Conservation (phyloP, 2,329 filamentous ascomycete genomes). For the Aspergillus terreus region DNA sequence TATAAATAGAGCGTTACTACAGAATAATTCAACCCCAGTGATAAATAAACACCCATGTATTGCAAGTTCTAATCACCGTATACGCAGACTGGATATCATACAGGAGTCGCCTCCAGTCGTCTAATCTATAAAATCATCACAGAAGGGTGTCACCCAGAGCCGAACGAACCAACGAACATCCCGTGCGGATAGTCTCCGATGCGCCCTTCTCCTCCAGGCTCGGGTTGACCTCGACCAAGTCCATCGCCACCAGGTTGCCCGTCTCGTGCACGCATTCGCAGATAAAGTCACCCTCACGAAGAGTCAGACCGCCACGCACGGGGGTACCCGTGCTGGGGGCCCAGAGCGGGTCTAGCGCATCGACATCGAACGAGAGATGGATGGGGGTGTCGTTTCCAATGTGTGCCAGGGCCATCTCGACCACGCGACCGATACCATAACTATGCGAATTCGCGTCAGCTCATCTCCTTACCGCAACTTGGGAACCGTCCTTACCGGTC, state of each 20-base stretch:
- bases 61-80: background rate
- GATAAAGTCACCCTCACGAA: conserved; percentile 96
- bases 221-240: conserved; percentile 80
- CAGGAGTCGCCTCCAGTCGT: background rate
- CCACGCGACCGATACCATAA: conserved; percentile 88
- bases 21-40: too few species aligned
- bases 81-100: background rate
- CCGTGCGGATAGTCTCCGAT: conserved; percentile 81
- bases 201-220: conserved; percentile 67
- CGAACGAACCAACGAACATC: conserved; percentile 86
- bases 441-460: conserved; percentile 41
- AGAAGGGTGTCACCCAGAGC: conserved; percentile 88
- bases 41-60: background rate
- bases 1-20: too few species aligned
- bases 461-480: background rate
- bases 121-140: conserved; percentile 36
- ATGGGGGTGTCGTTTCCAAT: conserved; percentile 94
- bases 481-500: conserved; percentile 60
- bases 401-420: conserved; percentile 97
- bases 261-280: conserved; percentile 82
- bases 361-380: conserved; percentile 95
- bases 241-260: conserved; percentile 72
- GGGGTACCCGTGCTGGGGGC: conserved; percentile 94
- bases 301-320: conserved; percentile 85
- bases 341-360: conserved; percentile 93